Evolutionary conservation across 2,329 filamentous ascomycete genomes (phyloP).

Genomic region (Teratosphaeria gauchensis): DNA sequence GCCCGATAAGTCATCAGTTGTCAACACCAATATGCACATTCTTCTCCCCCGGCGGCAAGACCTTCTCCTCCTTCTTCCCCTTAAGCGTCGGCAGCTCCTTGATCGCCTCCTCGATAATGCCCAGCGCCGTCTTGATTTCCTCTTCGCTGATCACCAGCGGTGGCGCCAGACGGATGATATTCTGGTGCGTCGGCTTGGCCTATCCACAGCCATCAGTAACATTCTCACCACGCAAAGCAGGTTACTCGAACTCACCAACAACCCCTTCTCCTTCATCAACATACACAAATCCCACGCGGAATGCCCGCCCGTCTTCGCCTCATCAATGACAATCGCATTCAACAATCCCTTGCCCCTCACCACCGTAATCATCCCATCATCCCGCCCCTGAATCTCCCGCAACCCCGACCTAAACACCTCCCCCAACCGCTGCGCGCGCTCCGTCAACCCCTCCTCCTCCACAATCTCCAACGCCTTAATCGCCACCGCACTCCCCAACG

Average conservation of each 20-base stretch:
- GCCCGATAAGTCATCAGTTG: conserved; percentile 31
- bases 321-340: conserved; percentile 94
- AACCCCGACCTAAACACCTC: conserved; percentile 75
- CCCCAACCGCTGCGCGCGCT: conserved; percentile 71
- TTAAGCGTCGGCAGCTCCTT: conserved; percentile 62
- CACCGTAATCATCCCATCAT: conserved; percentile 61
- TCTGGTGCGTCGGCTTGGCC: conserved; percentile 97
- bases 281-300: conserved; percentile 95
- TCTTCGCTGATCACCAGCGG: conserved; percentile 88
- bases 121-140: conserved; percentile 67
- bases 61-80: conserved; percentile 44
- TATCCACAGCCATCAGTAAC: too few relatives aligned
- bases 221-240: too few relatives aligned
- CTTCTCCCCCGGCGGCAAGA: conserved; percentile 52
- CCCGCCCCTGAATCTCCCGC: conserved; percentile 52
- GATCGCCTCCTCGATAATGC: conserved; percentile 73
- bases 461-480: conserved; percentile 92
- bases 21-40: conserved; percentile 52
- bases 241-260: conserved; percentile 70
- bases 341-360: conserved; percentile 88
- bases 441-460: conserved; percentile 79
- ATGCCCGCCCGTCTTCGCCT: conserved; percentile 72
- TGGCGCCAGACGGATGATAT: conserved; percentile 96
- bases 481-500: conserved; percentile 86
- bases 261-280: conserved; percentile 87